Evolutionary conservation across 441 rosid species (phyloP).

Genomic region (Erodium moschatum): DNA sequence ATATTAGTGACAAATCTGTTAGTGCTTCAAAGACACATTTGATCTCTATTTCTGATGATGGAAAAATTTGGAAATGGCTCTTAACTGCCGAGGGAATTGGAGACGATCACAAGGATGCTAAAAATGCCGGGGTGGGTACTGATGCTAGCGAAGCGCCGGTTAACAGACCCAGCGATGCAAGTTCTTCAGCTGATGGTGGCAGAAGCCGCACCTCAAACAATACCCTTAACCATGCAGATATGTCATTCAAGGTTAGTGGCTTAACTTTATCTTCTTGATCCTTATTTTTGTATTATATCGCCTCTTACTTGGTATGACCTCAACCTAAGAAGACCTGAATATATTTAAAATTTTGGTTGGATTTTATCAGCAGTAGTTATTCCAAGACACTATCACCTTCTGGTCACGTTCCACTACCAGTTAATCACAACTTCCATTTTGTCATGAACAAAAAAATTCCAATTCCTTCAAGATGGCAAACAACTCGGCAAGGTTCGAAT

Average conservation of each 20-base stretch:
- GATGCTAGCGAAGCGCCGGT: conserved; percentile 27
- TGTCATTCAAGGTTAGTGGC: conserved; percentile 62
- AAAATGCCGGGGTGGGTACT: conserved; percentile 24
- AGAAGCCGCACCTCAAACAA: conserved; percentile 33
- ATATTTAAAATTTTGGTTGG: neutral
- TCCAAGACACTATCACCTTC: neutral
- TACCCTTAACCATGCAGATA: conserved; percentile 29
- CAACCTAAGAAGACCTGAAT: neutral
- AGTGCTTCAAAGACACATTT: conserved; percentile 56
- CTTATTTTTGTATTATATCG: conserved; percentile 7
- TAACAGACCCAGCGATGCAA: conserved; percentile 22
- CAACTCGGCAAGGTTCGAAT: neutral
- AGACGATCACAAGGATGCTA: conserved; percentile 35
- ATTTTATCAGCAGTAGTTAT: too few species aligned
- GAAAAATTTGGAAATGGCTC: conserved; percentile 93
- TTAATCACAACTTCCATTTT: neutral
- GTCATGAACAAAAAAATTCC: neutral
- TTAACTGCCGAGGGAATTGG: conserved; percentile 68
- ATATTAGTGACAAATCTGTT: conserved; percentile 64
- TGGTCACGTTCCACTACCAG: neutral
- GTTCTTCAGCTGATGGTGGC: conserved; percentile 33
- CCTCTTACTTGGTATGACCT: neutral
- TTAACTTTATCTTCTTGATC: conserved; percentile 13
- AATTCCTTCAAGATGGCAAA: neutral
- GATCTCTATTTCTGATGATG: conserved; percentile 86